These are phyloP conservation scores for Aspergillus brunneoviolaceus DNA, from an alignment of 2,329 filamentous ascomycete species.

Conservation along the genomic window DNA sequence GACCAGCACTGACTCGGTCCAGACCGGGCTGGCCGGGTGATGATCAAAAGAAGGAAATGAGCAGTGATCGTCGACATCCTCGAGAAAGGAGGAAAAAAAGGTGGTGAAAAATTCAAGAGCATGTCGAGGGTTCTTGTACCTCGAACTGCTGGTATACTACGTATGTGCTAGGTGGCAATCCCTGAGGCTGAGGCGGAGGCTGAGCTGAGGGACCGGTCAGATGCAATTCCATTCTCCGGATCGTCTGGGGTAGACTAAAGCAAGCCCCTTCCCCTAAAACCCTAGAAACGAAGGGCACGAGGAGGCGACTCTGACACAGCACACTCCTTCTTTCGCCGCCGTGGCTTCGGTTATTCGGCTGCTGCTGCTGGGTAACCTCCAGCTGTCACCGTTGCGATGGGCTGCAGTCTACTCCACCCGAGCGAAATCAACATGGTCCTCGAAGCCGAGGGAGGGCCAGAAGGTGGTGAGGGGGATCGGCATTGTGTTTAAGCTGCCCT, in stretches of 20 bases:
- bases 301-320: no score
- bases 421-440: not conserved
- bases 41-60: not conserved
- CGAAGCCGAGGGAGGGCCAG: no score
- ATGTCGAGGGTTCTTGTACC: no score
- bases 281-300: no score
- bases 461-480: slow-evolving; percentile 1
- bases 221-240: not conserved
- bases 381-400: not conserved
- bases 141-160: no score
- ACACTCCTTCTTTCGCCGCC: not conserved
- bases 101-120: no score
- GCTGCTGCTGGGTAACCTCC: not conserved
- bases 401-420: not conserved
- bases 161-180: not conserved
- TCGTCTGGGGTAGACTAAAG: not conserved
- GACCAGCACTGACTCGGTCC: slow-evolving; percentile 7
- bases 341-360: not conserved
- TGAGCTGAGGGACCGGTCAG: not conserved
- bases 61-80: not conserved
- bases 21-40: slow-evolving; percentile 3
- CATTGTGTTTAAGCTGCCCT: not conserved
- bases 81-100: not conserved
- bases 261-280: not conserved
- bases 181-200: not conserved